phyloP scores from a whole-genome alignment of 257 asterid genomes.

The Nicotiana obtusifolia region DNA sequence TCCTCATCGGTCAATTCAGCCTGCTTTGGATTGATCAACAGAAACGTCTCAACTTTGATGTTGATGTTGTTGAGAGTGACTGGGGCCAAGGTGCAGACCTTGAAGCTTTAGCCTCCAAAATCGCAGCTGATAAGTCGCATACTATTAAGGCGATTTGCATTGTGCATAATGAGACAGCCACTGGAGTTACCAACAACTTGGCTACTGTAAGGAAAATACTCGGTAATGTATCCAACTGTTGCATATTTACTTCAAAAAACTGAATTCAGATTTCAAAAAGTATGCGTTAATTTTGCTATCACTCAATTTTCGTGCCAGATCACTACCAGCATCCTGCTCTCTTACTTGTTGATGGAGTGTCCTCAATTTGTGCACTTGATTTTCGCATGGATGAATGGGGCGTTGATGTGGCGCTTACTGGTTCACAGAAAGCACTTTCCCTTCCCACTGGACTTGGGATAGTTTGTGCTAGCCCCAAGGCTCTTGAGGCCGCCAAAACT shows the following conservation, averaged over 20 bases:
- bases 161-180: conserved; percentile 97
- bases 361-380: conserved; percentile 96
- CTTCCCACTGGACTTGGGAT: conserved; percentile 95
- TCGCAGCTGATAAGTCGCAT: conserved; percentile 66
- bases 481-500: conserved; percentile 82
- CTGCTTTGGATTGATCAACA: conserved; percentile 99
- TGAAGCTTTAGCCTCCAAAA: conserved; percentile 64
- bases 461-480: conserved; percentile 95
- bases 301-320: conserved; percentile 32
- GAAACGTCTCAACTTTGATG: conserved; percentile 82
- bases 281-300: neutral
- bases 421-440: conserved; percentile 96
- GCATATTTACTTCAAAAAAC: neutral
- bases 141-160: conserved; percentile 95
- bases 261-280: neutral
- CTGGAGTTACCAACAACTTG: conserved; percentile 96
- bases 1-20: conserved; percentile 95
- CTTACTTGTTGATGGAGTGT: conserved; percentile 87
- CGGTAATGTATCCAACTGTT: conserved; percentile 34
- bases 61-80: conserved; percentile 91
- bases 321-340: conserved; percentile 94
- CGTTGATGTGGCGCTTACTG: conserved; percentile 87
- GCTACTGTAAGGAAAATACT: conserved; percentile 86
- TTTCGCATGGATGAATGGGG: conserved; percentile 99
- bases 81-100: conserved; percentile 97